Percentiles rank a stretch among this genome's conserved stretches.
Evolutionary conservation across 768 basidiomycete species (phyloP).

Genomic region (Suillus luteus): DNA sequence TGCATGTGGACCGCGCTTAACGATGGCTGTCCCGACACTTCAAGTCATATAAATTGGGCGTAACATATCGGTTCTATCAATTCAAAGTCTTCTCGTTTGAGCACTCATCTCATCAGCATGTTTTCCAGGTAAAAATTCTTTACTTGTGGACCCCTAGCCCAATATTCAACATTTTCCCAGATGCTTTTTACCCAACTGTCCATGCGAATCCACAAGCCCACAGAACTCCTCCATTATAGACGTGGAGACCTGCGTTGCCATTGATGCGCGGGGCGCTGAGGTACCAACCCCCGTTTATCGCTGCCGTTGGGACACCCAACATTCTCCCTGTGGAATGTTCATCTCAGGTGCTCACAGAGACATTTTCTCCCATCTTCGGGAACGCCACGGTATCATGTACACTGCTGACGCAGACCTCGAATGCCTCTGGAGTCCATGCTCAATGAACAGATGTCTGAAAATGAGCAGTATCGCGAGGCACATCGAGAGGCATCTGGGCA

Average conservation of each 20-base stretch:
- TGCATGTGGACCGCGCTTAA: neutral
- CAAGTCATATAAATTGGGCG: neutral
- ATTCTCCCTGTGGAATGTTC: neutral
- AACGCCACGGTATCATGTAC: neutral
- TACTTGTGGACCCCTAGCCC: neutral
- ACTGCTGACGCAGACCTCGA: neutral
- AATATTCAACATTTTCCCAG: neutral
- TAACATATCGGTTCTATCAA: neutral
- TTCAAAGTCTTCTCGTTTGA: neutral
- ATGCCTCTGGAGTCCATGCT: neutral
- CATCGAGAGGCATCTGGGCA: neutral
- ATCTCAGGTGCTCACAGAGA: neutral
- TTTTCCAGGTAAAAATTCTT: neutral
- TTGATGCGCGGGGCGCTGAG: neutral
- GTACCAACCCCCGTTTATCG: neutral
- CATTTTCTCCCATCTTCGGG: neutral
- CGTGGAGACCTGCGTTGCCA: neutral
- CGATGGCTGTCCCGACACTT: neutral
- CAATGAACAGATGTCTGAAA: neutral
- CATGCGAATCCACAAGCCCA: neutral
- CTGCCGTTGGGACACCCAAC: neutral
- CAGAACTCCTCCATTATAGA: neutral
- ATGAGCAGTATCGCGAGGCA: constrained; percentile 1
- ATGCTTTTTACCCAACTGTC: neutral
- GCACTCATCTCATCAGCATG: neutral